Evolutionary conservation across 2,329 filamentous ascomycete genomes (phyloP).

Genomic region (Pestalotiopsis sp.): DNA sequence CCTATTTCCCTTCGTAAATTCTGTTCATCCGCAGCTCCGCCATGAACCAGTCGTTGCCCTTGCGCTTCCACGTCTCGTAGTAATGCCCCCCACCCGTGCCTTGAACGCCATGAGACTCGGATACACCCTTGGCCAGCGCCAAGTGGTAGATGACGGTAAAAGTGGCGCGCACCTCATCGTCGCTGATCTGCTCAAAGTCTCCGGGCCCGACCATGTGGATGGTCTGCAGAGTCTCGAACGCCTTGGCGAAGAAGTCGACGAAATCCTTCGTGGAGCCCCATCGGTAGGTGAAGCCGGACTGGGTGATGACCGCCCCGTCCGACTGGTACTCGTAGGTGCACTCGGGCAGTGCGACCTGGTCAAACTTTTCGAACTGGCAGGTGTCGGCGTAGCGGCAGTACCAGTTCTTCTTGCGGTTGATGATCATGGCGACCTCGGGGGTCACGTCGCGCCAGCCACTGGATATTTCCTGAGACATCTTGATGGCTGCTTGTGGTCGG

Average conservation of each 20-base stretch:
- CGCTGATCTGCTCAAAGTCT: constrained; percentile 14
- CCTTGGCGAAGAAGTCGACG: constrained; percentile 9
- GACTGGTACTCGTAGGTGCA: constrained; percentile 12
- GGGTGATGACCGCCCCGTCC: constrained; percentile 9
- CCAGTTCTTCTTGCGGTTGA: constrained; percentile 10
- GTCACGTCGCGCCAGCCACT: constrained; percentile 1
- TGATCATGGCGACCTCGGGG: constrained; percentile 4
- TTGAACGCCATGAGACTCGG: constrained; percentile 4
- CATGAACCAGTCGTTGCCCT: constrained; percentile 11
- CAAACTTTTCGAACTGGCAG: constrained; percentile 13
- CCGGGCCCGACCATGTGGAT: constrained; percentile 15
- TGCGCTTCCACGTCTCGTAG: constrained; percentile 5
- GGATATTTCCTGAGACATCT: background rate
- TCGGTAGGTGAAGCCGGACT: constrained; percentile 7
- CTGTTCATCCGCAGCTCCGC: background rate
- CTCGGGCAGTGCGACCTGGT: constrained; percentile 11
- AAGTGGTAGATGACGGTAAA: constrained; percentile 11
- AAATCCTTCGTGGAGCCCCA: constrained; percentile 9
- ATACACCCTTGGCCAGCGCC: background rate
- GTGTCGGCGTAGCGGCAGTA: constrained; percentile 16
- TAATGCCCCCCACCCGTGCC: constrained; percentile 8
- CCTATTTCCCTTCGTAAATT: constrained; percentile 1
- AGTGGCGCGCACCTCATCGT: constrained; percentile 14
- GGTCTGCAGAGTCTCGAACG: constrained; percentile 13
- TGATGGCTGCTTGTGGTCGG: background rate